phyloP scores from a whole-genome alignment of 1,139 yeast genomes.

The Kodamaea ohmeri region DNA sequence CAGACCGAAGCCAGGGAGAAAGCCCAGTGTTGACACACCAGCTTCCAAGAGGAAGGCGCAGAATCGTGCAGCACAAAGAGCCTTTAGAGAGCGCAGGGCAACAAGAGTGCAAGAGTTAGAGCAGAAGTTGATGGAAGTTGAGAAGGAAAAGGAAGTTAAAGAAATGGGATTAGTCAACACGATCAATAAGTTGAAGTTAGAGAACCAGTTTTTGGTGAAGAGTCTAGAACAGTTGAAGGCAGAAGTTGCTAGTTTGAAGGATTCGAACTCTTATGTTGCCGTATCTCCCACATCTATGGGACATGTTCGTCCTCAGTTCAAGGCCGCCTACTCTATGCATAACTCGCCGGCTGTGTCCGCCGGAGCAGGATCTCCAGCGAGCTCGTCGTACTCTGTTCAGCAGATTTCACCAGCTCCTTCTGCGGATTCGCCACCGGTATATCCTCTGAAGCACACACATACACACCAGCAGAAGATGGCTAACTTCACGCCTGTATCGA shows the following conservation, averaged over 20 bases:
- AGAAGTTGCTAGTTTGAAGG: constrained; percentile 17
- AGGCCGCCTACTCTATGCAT: constrained; percentile 9
- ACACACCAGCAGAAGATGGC: constrained; percentile 6
- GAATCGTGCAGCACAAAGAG: constrained; percentile 93
- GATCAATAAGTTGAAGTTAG: constrained; percentile 39
- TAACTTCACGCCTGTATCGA: constrained; percentile 20
- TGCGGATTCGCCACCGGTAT: constrained; percentile 42
- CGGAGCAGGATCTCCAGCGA: constrained; percentile 13
- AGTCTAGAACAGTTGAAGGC: constrained; percentile 35
- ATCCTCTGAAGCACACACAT: constrained; percentile 5
- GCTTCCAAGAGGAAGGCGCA: constrained; percentile 85
- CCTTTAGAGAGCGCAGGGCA: constrained; percentile 81
- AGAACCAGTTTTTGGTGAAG: constrained; percentile 38
- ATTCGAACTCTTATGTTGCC: neutral
- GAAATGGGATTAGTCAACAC: constrained; percentile 60
- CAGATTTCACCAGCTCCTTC: constrained; percentile 58
- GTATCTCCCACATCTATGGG: constrained; percentile 3
- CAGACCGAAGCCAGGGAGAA: constrained; percentile 85
- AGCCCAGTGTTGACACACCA: constrained; percentile 74
- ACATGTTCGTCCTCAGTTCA: constrained; percentile 5
- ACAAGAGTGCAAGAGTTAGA: constrained; percentile 52
- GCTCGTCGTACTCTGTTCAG: constrained; percentile 36
- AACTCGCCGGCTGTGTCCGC: constrained; percentile 13
- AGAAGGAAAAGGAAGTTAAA: constrained; percentile 59
- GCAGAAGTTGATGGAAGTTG: constrained; percentile 54